Evolutionary conservation across 352 stramenopile species (phyloP), one percentile per base, ranked within the genome.

Genomic region (Nothophytophthora sp.): DNA sequence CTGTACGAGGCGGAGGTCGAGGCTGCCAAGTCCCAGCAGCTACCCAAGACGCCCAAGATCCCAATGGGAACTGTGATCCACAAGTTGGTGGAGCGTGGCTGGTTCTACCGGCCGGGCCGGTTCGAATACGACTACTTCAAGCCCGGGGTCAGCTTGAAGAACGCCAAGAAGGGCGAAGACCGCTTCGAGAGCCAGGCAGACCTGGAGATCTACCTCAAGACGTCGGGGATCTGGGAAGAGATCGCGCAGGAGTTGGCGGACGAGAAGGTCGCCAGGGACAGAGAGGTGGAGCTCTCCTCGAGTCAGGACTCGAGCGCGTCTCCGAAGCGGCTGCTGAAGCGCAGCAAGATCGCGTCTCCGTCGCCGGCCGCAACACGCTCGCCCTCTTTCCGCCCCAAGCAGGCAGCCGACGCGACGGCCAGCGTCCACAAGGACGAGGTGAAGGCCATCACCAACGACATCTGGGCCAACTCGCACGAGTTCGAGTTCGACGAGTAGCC

Each of bases 81-180:
- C 27, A 83, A 77, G 32, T 56, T 92, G 2, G 15, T 77, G 5
- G 28, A 47, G 33, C 79, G 79, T 13, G 81, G 81, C 8, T 92
- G 81, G 81, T 69, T 67, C 39, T 90, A 87, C 48, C 74, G 77
- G 8, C 78, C 81, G 18, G 81, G 81, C 1, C 74, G 79, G 0
- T 92, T 92, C 48, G 81, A 92, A 63, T 92, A 92, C 49, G 77
- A 91, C 55, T 91, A 92, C 76, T 92, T 89, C 53, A 92, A 89
- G 44, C 78, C 81, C 3, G 69, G 66, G 27, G 46, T 60, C 30
- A 86, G 73, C 39, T 53, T 60, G 3, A 89, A 80, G 55, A 70
- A 57, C 9, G 73, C 68, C 1, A 55, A 57, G 32, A 57, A 80
- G 16, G 78, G 78, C 29, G 81, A 89, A 48, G 81, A 92, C 63